phyloP scores from a whole-genome alignment of 805 yeast genomes.

The Candida easanensis region DNA sequence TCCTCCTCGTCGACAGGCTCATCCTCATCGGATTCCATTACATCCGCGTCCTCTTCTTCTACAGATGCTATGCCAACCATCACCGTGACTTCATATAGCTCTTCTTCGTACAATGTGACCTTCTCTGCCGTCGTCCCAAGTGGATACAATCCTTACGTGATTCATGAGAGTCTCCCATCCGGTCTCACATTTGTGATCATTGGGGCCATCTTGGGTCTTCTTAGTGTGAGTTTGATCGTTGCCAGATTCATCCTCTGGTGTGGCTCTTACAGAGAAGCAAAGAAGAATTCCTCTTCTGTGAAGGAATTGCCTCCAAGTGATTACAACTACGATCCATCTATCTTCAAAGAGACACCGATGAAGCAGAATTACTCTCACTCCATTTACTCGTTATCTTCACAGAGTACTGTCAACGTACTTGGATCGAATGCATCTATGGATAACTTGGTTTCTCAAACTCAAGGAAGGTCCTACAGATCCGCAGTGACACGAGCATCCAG shows the following conservation, averaged over 20 bases:
- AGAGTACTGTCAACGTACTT: conserved; percentile 29
- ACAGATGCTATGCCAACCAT: conserved; percentile 18
- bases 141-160: conserved; percentile 52
- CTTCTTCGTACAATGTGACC: conserved; percentile 16
- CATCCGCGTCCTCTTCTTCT: background rate
- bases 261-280: conserved; percentile 28
- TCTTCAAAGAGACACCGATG: conserved; percentile 16
- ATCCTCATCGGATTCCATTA: background rate
- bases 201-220: conserved; percentile 62
- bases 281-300: conserved; percentile 10
- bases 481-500: conserved; percentile 30
- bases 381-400: conserved; percentile 31
- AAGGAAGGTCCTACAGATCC: conserved; percentile 26
- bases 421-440: conserved; percentile 20
- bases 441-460: conserved; percentile 11
- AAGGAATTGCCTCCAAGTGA: conserved; percentile 1
- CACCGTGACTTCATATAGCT: conserved; percentile 10
- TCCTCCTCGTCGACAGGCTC: too few relatives aligned
- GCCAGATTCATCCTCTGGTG: conserved; percentile 24
- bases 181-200: conserved; percentile 81
- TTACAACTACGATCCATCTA: conserved; percentile 24
- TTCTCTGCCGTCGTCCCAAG: conserved; percentile 28
- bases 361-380: conserved; percentile 26
- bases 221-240: conserved; percentile 25
- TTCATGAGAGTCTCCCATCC: conserved; percentile 44